phyloP scores from a whole-genome alignment of 768 basidiomycete genomes.

The Zangia roseola region DNA sequence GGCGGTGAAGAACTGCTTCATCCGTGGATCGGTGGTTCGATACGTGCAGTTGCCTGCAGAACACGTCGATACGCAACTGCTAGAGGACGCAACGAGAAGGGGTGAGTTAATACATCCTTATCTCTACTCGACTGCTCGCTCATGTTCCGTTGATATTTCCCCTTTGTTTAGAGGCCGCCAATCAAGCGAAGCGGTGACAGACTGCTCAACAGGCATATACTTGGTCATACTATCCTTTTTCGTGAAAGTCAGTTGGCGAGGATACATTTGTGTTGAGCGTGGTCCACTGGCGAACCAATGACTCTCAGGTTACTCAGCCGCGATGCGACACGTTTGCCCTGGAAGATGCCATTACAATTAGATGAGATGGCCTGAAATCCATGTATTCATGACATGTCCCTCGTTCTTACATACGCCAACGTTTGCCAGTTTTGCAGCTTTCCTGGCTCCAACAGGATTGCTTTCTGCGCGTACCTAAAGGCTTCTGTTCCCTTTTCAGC shows the following conservation, averaged over 20 bases:
- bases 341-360: no score
- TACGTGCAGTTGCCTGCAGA: constrained; percentile 94
- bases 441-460: constrained; percentile 55
- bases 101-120: constrained; percentile 47
- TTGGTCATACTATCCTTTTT: no score
- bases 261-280: no score
- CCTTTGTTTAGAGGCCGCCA: constrained; percentile 37
- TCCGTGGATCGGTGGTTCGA: constrained; percentile 95
- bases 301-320: no score
- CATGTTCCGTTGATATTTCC: neutral
- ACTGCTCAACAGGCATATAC: no score
- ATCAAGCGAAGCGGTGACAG: constrained; percentile 41
- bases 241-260: no score
- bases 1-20: constrained; percentile 99
- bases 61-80: constrained; percentile 89
- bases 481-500: constrained; percentile 36
- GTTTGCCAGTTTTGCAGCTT: constrained; percentile 54
- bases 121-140: neutral
- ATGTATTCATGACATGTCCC: constrained; percentile 22
- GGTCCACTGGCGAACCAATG: no score
- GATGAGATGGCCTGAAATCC: no score
- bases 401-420: constrained; percentile 52
- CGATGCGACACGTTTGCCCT: no score
- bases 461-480: constrained; percentile 54
- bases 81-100: constrained; percentile 96